Conservation (phyloP, 2,329 filamentous ascomycete species). For the Scopulariopsis brevicaulis region DNA sequence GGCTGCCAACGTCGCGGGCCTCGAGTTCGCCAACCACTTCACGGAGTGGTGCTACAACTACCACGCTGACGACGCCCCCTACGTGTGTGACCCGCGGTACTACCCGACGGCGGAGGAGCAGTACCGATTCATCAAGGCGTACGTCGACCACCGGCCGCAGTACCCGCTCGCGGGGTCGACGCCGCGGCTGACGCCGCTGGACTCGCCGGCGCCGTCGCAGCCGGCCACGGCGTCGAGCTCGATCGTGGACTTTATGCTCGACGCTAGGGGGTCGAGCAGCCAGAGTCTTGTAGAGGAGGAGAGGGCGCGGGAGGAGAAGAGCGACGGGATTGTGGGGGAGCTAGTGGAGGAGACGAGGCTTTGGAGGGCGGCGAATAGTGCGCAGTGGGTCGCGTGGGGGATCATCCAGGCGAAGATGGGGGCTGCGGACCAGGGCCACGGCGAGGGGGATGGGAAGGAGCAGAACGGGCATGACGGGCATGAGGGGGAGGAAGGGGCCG, state of each 20-base stretch:
- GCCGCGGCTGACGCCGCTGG: conserved; percentile 32
- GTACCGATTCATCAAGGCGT: conserved; percentile 72
- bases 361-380: conserved; percentile 82
- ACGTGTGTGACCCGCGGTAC: conserved; percentile 52
- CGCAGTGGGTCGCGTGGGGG: conserved; percentile 91
- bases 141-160: conserved; percentile 69
- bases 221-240: conserved; percentile 26
- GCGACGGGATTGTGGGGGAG: conserved; percentile 56
- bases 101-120: conserved; percentile 81
- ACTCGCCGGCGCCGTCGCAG: conserved; percentile 28
- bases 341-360: conserved; percentile 69
- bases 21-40: conserved; percentile 97
- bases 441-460: conserved; percentile 22
- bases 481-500: conserved; percentile 22
- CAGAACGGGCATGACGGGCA: conserved; percentile 4
- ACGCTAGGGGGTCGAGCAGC: conserved; percentile 35
- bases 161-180: conserved; percentile 43
- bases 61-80: conserved; percentile 56
- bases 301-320: conserved; percentile 46
- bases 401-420: conserved; percentile 88
- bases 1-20: conserved; percentile 71
- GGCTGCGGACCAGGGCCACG: no score
- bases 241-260: conserved; percentile 68
- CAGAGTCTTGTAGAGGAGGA: conserved; percentile 39
- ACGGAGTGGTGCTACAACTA: conserved; percentile 99